Percentiles rank a stretch among this genome's conserved stretches.
These are phyloP conservation scores for Cardiospermum halicacabum DNA, from an alignment of 345 rosid species.

Conservation along the genomic window DNA sequence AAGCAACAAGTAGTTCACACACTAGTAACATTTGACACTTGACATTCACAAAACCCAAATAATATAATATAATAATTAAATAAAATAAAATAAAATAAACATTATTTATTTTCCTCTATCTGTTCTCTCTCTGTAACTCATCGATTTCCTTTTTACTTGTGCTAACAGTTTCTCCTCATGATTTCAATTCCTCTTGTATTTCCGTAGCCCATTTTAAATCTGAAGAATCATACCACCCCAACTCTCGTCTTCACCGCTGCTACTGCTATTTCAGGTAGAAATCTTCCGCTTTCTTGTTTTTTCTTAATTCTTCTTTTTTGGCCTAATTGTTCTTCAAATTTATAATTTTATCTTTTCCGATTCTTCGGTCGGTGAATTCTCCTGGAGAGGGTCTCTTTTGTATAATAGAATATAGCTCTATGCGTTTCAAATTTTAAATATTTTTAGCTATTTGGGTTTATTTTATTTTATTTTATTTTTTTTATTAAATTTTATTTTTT, in stretches of 20 bases:
- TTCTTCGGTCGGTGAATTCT: constrained; percentile 16
- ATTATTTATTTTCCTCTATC: neutral
- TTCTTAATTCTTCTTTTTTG: neutral
- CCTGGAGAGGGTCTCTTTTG: neutral
- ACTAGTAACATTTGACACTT: neutral
- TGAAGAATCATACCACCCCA: constrained; percentile 12
- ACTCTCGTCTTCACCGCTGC: constrained; percentile 13
- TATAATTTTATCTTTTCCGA: neutral
- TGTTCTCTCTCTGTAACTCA: constrained; percentile 8
- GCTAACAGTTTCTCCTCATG: constrained; percentile 5
- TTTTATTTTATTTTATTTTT: neutral
- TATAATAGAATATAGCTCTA: neutral
- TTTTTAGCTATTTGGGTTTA: neutral
- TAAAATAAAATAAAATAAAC: no score
- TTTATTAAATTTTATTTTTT: neutral
- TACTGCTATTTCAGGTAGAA: constrained; percentile 28
- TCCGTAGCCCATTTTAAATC: constrained; percentile 10
- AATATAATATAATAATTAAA: neutral
- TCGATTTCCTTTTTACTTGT: constrained; percentile 18
- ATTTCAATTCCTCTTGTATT: neutral
- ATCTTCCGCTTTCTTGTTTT: neutral
- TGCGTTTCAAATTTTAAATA: neutral
- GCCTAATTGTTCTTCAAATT: constrained; percentile 8
- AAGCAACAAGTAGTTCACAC: neutral
- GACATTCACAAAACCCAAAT: neutral